These are phyloP conservation scores for Pythium diclinum DNA, from an alignment of 352 stramenopile genomes.

Conservation along the genomic window DNA sequence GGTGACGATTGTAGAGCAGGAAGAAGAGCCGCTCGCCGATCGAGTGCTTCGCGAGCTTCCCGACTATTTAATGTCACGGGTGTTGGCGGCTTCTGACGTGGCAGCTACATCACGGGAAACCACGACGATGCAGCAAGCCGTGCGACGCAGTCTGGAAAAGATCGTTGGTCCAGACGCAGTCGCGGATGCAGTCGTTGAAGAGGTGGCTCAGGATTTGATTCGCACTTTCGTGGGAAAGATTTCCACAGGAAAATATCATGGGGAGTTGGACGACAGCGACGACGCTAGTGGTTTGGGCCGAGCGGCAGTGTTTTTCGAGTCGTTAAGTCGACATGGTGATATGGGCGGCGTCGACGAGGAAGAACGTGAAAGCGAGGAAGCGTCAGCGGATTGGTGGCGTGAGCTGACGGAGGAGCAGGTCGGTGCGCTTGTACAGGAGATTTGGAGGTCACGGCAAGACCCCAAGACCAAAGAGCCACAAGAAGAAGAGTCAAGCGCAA, in stretches of 20 bases:
- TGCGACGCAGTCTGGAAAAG: slow-evolving; percentile 23
- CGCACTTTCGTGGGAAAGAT: not conserved
- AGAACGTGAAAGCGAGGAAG: not conserved
- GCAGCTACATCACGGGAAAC: not conserved
- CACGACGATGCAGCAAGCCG: slow-evolving; percentile 10
- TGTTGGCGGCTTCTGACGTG: not conserved
- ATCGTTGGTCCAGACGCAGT: not conserved
- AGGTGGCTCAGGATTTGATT: slow-evolving; percentile 8
- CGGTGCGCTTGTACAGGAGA: slow-evolving; percentile 17
- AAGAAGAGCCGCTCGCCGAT: slow-evolving; percentile 13
- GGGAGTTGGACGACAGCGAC: not conserved
- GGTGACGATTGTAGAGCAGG: slow-evolving; percentile 11
- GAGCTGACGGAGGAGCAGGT: slow-evolving; percentile 29
- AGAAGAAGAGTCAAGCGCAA: not conserved
- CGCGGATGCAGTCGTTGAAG: slow-evolving; percentile 10
- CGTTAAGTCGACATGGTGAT: not conserved
- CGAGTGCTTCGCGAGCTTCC: slow-evolving; percentile 22
- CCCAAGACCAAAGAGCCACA: not conserved
- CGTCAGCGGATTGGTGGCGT: slow-evolving; percentile 23
- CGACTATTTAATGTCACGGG: slow-evolving; percentile 17
- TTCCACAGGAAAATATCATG: not conserved
- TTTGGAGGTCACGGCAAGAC: slow-evolving; percentile 12
- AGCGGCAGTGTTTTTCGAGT: slow-evolving; percentile 22
- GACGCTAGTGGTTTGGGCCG: slow-evolving; percentile 18
- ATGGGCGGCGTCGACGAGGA: no score